Conservation (phyloP, 768 basidiomycete genomes). For the Xerocomus spinulosus region DNA sequence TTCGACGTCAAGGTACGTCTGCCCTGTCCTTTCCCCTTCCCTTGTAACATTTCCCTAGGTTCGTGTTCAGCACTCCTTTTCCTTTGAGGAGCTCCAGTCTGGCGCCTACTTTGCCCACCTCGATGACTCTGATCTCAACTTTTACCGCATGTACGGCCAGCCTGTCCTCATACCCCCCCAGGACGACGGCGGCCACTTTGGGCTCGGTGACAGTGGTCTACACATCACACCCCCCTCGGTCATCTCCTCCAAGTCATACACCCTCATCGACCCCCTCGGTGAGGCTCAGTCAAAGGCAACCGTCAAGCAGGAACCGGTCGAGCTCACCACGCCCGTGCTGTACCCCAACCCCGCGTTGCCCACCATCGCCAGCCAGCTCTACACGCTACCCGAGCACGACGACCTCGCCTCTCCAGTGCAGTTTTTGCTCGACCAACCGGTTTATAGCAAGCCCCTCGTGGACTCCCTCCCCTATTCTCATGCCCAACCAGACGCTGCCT, state of each 20-base stretch:
- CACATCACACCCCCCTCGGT: constrained; percentile 5
- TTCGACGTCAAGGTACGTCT: constrained; percentile 24
- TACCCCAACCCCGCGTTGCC: constrained; percentile 14
- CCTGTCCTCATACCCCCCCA: constrained; percentile 28
- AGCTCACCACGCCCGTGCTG: constrained; percentile 13
- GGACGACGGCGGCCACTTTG: constrained; percentile 21
- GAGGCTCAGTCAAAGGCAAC: too few relatives aligned
- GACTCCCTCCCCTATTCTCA: constrained; percentile 26
- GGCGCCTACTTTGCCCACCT: constrained; percentile 27
- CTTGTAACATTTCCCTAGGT: constrained; percentile 10
- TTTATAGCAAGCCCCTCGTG: constrained; percentile 24
- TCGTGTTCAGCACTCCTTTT: constrained; percentile 29
- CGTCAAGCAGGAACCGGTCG: constrained; percentile 25
- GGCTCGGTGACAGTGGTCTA: constrained; percentile 6
- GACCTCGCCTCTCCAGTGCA: neutral
- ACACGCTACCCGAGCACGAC: constrained; percentile 16
- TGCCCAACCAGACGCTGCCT: constrained; percentile 5
- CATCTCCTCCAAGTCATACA: constrained; percentile 25
- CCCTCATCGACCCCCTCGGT: constrained; percentile 26
- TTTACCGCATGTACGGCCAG: constrained; percentile 31
- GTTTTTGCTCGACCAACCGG: neutral
- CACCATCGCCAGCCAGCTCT: constrained; percentile 10
- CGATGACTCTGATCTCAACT: constrained; percentile 32
- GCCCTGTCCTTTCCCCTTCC: neutral
- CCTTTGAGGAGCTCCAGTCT: constrained; percentile 33